phyloP scores from a whole-genome alignment of 2,329 filamentous ascomycete genomes.

The Hawksworthiomyces lignivorus region DNA sequence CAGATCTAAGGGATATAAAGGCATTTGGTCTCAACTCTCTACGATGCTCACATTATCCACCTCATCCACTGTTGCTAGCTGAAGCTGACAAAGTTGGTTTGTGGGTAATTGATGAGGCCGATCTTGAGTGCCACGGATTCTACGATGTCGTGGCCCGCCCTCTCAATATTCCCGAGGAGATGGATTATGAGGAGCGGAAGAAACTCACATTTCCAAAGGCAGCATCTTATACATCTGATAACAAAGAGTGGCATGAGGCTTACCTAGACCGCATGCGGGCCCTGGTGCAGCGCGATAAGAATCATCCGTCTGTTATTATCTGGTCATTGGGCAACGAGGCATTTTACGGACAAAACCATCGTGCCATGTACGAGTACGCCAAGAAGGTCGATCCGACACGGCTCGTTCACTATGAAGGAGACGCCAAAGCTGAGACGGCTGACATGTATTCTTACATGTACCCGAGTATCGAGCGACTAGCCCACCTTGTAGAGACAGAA shows the following conservation, averaged over 20 bases:
- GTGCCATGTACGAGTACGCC: slow-evolving; percentile 58
- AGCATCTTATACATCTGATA: slow-evolving; percentile 53
- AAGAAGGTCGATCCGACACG: slow-evolving; percentile 50
- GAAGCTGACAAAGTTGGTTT: slow-evolving; percentile 59
- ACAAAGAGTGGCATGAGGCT: slow-evolving; percentile 51
- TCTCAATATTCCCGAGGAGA: slow-evolving; percentile 43
- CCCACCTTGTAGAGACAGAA: slow-evolving; percentile 34
- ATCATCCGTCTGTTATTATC: slow-evolving; percentile 61
- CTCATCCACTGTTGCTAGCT: slow-evolving; percentile 51
- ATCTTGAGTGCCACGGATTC: slow-evolving; percentile 48
- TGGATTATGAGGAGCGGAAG: slow-evolving; percentile 55
- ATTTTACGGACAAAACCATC: slow-evolving; percentile 62
- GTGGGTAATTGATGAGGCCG: slow-evolving; percentile 48
- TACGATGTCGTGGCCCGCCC: slow-evolving; percentile 42
- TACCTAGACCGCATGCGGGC: slow-evolving; percentile 62
- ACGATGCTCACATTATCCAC: slow-evolving; percentile 61
- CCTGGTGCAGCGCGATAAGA: slow-evolving; percentile 61
- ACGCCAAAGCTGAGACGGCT: slow-evolving; percentile 48
- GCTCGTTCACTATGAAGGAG: slow-evolving; percentile 60
- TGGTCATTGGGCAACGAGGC: slow-evolving; percentile 70
- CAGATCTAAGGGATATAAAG: slow-evolving; percentile 62
- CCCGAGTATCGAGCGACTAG: slow-evolving; percentile 43
- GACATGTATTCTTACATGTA: slow-evolving; percentile 68
- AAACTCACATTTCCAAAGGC: slow-evolving; percentile 45
- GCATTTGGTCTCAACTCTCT: slow-evolving; percentile 63